phyloP scores from a whole-genome alignment of 768 basidiomycete species.

The Cyclocybe cylindracea region DNA sequence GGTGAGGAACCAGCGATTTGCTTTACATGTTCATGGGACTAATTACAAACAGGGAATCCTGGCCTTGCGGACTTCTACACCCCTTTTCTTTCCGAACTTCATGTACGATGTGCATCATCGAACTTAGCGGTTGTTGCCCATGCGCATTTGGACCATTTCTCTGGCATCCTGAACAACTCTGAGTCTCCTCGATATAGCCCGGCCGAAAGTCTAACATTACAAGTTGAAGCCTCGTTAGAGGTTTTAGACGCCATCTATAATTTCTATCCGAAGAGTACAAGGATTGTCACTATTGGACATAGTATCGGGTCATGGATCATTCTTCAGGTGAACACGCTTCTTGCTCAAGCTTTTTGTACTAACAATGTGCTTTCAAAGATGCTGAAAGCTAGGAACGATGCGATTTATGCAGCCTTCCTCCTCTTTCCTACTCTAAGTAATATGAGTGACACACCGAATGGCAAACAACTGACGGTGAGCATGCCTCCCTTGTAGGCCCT shows the following conservation, averaged over 20 bases:
- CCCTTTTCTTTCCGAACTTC: conserved; percentile 59
- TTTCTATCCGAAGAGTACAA: conserved; percentile 31
- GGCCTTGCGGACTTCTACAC: conserved; percentile 70
- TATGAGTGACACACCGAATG: conserved; percentile 68
- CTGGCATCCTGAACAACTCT: conserved; percentile 27
- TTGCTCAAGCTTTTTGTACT: conserved; percentile 1
- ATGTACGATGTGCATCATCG: conserved; percentile 31
- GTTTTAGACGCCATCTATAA: conserved; percentile 46
- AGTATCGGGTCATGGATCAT: conserved; percentile 76
- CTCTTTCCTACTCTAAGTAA: conserved; percentile 72
- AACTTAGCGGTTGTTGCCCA: conserved; percentile 58
- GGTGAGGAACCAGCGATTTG: conserved; percentile 25
- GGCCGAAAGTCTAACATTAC: conserved; percentile 40
- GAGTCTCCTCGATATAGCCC: conserved; percentile 17
- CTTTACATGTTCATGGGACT: neutral
- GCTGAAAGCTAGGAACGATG: conserved; percentile 43
- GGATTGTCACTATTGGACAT: conserved; percentile 58
- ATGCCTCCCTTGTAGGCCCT: neutral
- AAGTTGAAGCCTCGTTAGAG: conserved; percentile 57
- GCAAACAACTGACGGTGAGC: conserved; percentile 57
- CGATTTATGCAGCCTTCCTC: conserved; percentile 49
- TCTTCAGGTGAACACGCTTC: conserved; percentile 48
- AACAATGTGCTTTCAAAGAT: conserved; percentile 34
- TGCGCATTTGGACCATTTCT: conserved; percentile 67
- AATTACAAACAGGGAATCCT: conserved; percentile 42